Evolutionary conservation across 192 early-diverging fungal species (phyloP).

Genomic region (Tieghemiomyces parasiticus): DNA sequence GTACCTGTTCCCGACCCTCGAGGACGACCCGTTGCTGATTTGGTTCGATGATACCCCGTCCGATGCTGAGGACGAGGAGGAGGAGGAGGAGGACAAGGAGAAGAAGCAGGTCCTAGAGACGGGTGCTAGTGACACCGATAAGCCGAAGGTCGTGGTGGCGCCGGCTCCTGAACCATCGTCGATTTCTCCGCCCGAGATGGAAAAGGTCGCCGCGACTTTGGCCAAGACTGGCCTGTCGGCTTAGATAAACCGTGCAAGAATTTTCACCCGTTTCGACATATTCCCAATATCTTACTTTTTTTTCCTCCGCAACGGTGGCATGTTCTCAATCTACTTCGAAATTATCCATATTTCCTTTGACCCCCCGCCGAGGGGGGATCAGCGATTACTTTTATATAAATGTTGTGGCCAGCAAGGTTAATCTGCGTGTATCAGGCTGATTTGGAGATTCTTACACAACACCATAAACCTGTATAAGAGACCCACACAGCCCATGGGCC

Average conservation of each 20-base stretch:
- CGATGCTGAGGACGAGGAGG: constrained; percentile 38
- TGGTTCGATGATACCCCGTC: constrained; percentile 50
- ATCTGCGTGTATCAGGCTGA: not conserved
- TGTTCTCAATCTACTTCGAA: too few relatives aligned
- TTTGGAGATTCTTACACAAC: too few relatives aligned
- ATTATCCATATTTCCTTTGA: too few relatives aligned
- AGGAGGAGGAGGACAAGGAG: not conserved
- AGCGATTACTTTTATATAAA: too few relatives aligned
- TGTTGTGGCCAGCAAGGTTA: too few relatives aligned
- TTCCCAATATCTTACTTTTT: too few relatives aligned
- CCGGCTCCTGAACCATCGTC: not conserved
- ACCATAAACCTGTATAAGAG: not conserved
- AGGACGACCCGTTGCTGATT: constrained; percentile 75
- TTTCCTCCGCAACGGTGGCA: too few relatives aligned
- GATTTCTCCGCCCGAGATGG: not conserved
- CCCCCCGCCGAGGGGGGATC: too few relatives aligned
- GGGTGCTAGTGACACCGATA: too few relatives aligned
- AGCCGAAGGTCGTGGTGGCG: not conserved
- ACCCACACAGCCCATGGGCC: not conserved
- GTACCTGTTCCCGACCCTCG: constrained; percentile 62
- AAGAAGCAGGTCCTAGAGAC: not conserved
- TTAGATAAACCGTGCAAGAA: not conserved
- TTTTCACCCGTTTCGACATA: not conserved
- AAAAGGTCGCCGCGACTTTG: not conserved
- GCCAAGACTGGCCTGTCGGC: not conserved